These are phyloP conservation scores for Scedosporium aurantiacum DNA, from an alignment of 2,329 filamentous ascomycete species.

Conservation along the genomic window DNA sequence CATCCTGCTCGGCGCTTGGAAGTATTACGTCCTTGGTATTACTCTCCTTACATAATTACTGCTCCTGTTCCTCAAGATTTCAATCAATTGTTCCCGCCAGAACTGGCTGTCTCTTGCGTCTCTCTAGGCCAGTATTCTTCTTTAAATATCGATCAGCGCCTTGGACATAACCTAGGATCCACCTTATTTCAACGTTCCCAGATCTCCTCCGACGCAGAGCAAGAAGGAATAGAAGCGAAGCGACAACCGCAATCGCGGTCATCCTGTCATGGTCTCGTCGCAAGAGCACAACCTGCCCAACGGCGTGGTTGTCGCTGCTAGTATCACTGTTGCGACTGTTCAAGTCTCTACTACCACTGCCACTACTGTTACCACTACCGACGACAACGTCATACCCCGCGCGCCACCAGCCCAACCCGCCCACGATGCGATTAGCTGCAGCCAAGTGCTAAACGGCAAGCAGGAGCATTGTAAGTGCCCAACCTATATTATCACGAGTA, in stretches of 20 bases:
- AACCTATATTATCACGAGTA: neutral
- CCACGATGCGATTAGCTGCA: slow-evolving; percentile 17
- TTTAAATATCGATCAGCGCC: neutral
- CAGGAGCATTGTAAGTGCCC: slow-evolving; percentile 80
- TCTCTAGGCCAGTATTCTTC: neutral
- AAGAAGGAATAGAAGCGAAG: neutral
- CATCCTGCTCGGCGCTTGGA: neutral
- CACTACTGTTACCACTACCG: neutral
- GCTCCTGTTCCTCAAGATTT: neutral
- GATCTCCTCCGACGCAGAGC: neutral
- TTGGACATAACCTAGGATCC: neutral
- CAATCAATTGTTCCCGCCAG: neutral
- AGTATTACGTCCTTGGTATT: neutral
- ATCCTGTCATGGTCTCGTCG: neutral
- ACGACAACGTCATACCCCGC: slow-evolving; percentile 4
- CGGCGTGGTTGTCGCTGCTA: neutral
- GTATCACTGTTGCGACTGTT: neutral
- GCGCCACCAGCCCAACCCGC: slow-evolving; percentile 5
- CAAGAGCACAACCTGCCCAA: neutral
- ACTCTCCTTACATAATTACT: neutral
- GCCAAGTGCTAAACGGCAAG: slow-evolving; percentile 66
- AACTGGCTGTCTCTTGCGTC: neutral
- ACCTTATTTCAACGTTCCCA: neutral
- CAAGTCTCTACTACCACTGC: neutral
- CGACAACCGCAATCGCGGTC: neutral